Evolutionary conservation across 306 rosid genomes (phyloP).

Genomic region (Cyamopsis tetragonoloba): DNA sequence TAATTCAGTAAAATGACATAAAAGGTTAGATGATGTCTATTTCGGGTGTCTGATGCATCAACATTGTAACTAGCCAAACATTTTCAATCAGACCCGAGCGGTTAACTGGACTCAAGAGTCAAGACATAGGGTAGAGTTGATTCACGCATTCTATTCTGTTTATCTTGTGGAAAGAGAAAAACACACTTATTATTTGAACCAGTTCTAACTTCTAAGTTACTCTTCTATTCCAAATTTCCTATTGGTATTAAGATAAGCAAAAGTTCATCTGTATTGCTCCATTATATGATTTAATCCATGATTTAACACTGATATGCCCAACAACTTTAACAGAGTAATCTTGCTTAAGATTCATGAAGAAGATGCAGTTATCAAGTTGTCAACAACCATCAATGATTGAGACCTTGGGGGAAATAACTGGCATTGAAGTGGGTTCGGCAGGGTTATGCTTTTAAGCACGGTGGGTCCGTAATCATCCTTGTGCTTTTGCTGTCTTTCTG

Average conservation of each 20-base stretch:
- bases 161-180: neutral
- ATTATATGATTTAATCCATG: slow-evolving; percentile 23
- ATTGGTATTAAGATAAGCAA: neutral
- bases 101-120: neutral
- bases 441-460: slow-evolving; percentile 22
- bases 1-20: neutral
- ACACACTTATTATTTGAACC: neutral
- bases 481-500: slow-evolving; percentile 33
- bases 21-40: slow-evolving; percentile 10
- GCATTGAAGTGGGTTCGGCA: slow-evolving; percentile 36
- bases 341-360: slow-evolving; percentile 32
- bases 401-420: slow-evolving; percentile 37
- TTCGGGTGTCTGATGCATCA: slow-evolving; percentile 7
- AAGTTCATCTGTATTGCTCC: slow-evolving; percentile 9
- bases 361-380: slow-evolving; percentile 36
- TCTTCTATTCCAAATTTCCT: neutral
- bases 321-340: slow-evolving; percentile 41
- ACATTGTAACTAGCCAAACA: slow-evolving; percentile 6
- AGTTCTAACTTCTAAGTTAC: neutral
- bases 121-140: neutral
- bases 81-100: neutral
- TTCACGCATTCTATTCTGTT: neutral
- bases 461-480: slow-evolving; percentile 37
- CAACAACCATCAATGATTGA: slow-evolving; percentile 48
- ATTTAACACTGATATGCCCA: slow-evolving; percentile 29